Evolutionary conservation across 116 monocot species (phyloP), one percentile per base, ranked within the genome.

Genomic region (Cymodocea nodosa): DNA sequence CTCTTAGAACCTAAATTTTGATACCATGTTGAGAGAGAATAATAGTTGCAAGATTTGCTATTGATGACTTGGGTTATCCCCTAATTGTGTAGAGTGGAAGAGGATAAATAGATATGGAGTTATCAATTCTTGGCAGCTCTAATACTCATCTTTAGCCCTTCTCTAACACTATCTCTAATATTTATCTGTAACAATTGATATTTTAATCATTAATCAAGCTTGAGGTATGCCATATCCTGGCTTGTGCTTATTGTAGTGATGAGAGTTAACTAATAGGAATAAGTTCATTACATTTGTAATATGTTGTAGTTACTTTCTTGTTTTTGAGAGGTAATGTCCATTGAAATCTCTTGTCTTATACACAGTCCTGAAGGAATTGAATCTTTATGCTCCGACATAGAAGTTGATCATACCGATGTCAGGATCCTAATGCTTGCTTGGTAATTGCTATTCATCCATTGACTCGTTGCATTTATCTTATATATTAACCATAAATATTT

Each of bases 371-470:
- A 90, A 76, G 95, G 95, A 35, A 90, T 95, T 48, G 87, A 79
- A 70, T 75, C 87, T 67, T 77, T 95, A 50, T 95, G 95, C 70
- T 73, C 87, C 53, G 82, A 85, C 52, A 18, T 95, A 64, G 85
- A 81, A 69, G 80, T 95, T 59, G 74, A 87, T 67, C 83, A 90
- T 60, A 95, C 95, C 35, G 87, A 95, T 82, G 80, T 90, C 74
- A 85, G 87, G 71, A 95, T 95, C 36, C 83, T 95, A 19, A 87
- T 95, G 90, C 87, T 90, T 75, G 95, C 94, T 23, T 97, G 97
- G 97, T 95, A 85, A 63, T n/a, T 57, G 6, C 35, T 1, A 71
- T 50, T 23, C 0, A 14, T 40, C 44, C 17, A 5, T 62, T 51
- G 23, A 23, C 50, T 17, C 6, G 23, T 44, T 6, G 9, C 15